Conservation (phyloP, 2,329 filamentous ascomycete genomes). For the Knufia fluminis region DNA sequence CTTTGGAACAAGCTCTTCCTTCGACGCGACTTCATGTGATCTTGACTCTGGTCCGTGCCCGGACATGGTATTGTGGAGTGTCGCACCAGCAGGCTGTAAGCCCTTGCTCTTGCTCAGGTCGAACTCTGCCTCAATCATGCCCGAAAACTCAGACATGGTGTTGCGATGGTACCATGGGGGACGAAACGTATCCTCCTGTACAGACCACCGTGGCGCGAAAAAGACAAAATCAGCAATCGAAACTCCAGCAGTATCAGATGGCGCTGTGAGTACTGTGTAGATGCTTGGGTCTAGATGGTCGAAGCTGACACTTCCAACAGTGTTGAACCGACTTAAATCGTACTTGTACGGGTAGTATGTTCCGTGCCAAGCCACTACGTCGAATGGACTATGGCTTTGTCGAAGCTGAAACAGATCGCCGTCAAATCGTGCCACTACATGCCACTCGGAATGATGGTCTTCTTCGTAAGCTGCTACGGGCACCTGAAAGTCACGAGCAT, state of each 20-base stretch:
- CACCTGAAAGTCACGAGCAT: conserved; percentile 64
- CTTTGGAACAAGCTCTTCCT: conserved; percentile 44
- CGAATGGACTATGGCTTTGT: conserved; percentile 65
- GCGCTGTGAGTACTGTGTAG: conserved; percentile 58
- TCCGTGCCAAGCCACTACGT: conserved; percentile 73
- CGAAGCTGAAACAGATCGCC: conserved; percentile 56
- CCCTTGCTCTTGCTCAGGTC: conserved; percentile 50
- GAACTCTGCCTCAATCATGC: conserved; percentile 52
- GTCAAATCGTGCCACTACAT: conserved; percentile 57
- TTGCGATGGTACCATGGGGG: conserved; percentile 58
- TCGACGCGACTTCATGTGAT: conserved; percentile 48
- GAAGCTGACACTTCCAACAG: conserved; percentile 61
- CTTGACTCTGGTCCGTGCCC: conserved; percentile 53
- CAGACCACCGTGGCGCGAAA: conserved; percentile 56
- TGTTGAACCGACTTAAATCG: conserved; percentile 67
- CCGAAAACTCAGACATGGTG: conserved; percentile 59
- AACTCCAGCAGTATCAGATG: conserved; percentile 45
- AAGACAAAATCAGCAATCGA: conserved; percentile 58
- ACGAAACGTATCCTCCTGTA: conserved; percentile 51
- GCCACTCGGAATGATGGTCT: conserved; percentile 44
- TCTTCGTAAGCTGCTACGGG: conserved; percentile 62
- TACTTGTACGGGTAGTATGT: conserved; percentile 77
- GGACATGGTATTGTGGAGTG: conserved; percentile 63
- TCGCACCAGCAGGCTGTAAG: conserved; percentile 53
- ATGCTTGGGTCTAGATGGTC: conserved; percentile 73